These are phyloP conservation scores for Kalanchoe fedtschenkoi DNA, from an alignment of 164 flowering plant species.

Conservation along the genomic window DNA sequence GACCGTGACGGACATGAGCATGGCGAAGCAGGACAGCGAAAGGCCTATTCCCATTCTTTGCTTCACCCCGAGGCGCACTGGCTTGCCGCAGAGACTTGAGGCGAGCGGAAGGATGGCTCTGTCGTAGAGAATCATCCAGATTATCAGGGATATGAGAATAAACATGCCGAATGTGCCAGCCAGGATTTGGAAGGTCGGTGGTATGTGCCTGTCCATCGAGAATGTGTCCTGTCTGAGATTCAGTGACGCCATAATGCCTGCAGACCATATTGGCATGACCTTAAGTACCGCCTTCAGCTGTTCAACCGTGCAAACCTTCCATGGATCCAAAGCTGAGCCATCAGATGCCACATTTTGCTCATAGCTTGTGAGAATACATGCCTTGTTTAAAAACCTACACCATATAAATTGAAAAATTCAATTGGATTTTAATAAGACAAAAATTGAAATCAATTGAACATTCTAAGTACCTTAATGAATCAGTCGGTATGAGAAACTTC, in stretches of 20 bases:
- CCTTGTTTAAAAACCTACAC: conserved; percentile 47
- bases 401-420: not conserved
- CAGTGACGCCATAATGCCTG: conserved; percentile 36
- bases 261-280: conserved; percentile 49
- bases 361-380: conserved; percentile 31
- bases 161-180: conserved; percentile 43
- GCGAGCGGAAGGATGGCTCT: conserved; percentile 25
- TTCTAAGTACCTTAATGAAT: conserved; percentile 35
- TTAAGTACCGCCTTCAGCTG: conserved; percentile 46
- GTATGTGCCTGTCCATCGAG: conserved; percentile 45
- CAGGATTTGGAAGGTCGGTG: conserved; percentile 36
- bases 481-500: conserved; percentile 20
- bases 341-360: conserved; percentile 24
- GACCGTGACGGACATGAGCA: conserved; percentile 20
- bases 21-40: conserved; percentile 15
- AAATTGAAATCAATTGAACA: not conserved
- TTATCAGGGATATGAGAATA: conserved; percentile 13
- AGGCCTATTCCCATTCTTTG: conserved; percentile 48
- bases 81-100: conserved; percentile 22
- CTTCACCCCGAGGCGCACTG: conserved; percentile 14
- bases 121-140: conserved; percentile 42
- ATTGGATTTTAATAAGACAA: not conserved
- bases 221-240: conserved; percentile 25
- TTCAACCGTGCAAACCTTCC: conserved; percentile 53
- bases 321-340: conserved; percentile 32